Conservation (phyloP, 108 stramenopile genomes). For the Cyclotella kingstonii region DNA sequence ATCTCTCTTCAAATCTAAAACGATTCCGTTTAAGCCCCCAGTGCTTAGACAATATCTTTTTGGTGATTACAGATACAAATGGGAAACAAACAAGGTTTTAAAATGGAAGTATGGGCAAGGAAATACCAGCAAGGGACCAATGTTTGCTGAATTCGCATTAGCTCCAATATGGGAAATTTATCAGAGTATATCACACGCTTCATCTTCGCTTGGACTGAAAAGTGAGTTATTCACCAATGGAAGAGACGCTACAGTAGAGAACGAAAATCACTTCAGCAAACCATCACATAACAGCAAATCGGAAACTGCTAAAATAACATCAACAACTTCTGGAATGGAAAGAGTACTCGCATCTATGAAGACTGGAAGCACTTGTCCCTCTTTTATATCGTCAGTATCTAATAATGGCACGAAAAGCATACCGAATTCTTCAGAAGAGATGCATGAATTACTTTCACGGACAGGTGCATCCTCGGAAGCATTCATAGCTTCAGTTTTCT, state of each 20-base stretch:
- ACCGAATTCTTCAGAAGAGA: slow-evolving; percentile 37
- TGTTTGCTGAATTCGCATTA: slow-evolving; percentile 80
- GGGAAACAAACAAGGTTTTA: slow-evolving; percentile 58
- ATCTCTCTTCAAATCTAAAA: slow-evolving; percentile 71
- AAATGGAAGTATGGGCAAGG: slow-evolving; percentile 62
- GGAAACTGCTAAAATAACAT: slow-evolving; percentile 55
- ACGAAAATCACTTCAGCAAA: background rate
- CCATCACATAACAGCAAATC: background rate
- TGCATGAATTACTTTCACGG: slow-evolving; percentile 59
- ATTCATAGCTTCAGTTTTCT: slow-evolving; percentile 59
- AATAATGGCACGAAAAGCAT: slow-evolving; percentile 8
- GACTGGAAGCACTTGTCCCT: slow-evolving; percentile 46
- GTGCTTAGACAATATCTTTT: slow-evolving; percentile 72
- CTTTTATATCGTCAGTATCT: slow-evolving; percentile 14
- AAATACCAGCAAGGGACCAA: slow-evolving; percentile 38
- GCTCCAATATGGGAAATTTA: slow-evolving; percentile 79
- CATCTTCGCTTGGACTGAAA: slow-evolving; percentile 45
- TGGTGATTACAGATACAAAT: slow-evolving; percentile 71
- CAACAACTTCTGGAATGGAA: slow-evolving; percentile 75
- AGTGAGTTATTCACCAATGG: slow-evolving; percentile 56
- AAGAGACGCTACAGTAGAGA: slow-evolving; percentile 4
- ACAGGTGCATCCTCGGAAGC: slow-evolving; percentile 74
- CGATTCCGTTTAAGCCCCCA: slow-evolving; percentile 67
- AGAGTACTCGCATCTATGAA: slow-evolving; percentile 52
- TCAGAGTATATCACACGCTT: slow-evolving; percentile 65